Evolutionary conservation across 345 rosid species (phyloP), one percentile per base, ranked within the genome.

Genomic region (Laguncularia racemosa): DNA sequence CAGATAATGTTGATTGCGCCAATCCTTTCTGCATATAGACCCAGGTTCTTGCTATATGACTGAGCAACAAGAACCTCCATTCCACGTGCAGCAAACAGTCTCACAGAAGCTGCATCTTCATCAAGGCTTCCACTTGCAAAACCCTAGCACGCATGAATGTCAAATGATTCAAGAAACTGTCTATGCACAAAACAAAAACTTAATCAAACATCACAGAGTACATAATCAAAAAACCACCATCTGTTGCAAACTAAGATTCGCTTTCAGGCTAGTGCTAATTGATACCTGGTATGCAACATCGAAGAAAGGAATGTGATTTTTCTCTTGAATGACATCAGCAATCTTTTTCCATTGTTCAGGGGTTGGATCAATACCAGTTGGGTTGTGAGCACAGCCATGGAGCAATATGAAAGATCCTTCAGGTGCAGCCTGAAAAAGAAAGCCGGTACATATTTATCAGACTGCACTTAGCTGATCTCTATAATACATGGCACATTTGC

Each of bases 321-420:
- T 93, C 78, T 85, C 91, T 73, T 85, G 90, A 79, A 93, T 87
- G 57, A 79, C 82, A 76, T 89, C 88, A 20, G 96, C 95, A 76
- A 89, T 87, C 64, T 76, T 75, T 53, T 80, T 85, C 97, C 99
- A 93, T 55, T 93, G 99, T 48, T 83, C 92, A 55, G 80, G 92
- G 28, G 96, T 93, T 69, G 92, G 97, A 78, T 93, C 97, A 57
- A 93, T 93, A 21, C 99, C 99, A 8, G 97, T 93, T 64, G 99
- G 97, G 77, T 93, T 93, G 82, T 89, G 99, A 58, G 99, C 99
- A 82, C 99, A 93, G 50, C 99, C 99, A 63, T 93, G 99, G 53
- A 93, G 99, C 82, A 89, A 67, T 48, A 93, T 65, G 77, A 89
- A 93, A 46, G 96, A 89, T 69, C 93, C 96, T 65, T 85, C 95